A percentile compares a stretch with the other conserved stretches of the same genome.
Evolutionary conservation across 2,329 filamentous ascomycete genomes (phyloP).

Genomic region (Tolypocladium paradoxum): DNA sequence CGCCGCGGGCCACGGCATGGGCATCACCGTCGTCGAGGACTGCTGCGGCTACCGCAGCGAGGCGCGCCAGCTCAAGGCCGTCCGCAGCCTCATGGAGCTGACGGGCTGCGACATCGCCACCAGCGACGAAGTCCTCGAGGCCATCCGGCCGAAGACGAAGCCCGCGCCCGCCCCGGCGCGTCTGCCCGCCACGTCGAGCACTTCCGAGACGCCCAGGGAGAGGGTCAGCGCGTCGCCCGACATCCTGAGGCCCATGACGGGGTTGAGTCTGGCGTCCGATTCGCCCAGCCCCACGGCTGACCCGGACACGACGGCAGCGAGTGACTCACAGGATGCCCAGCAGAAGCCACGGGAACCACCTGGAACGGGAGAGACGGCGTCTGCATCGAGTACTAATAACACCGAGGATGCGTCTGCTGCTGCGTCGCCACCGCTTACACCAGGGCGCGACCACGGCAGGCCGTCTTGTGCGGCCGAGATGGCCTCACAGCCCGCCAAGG

Average conservation of each 20-base stretch:
- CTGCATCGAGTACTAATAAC: neutral
- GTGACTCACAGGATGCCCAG: slow-evolving; percentile 5
- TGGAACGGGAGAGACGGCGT: neutral
- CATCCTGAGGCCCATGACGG: slow-evolving; percentile 20
- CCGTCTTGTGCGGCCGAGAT: neutral
- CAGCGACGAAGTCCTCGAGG: slow-evolving; percentile 44
- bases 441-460: neutral
- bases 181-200: neutral
- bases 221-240: slow-evolving; percentile 12
- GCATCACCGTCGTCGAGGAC: slow-evolving; percentile 79
- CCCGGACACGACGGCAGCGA: neutral
- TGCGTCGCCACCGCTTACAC: neutral
- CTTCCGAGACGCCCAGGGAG: neutral
- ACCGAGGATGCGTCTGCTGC: neutral
- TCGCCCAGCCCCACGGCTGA: neutral
- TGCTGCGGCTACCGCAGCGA: slow-evolving; percentile 73
- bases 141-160: slow-evolving; percentile 8
- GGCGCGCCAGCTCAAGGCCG: slow-evolving; percentile 56
- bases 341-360: slow-evolving; percentile 8
- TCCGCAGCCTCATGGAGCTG: slow-evolving; percentile 60
- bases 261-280: slow-evolving; percentile 14
- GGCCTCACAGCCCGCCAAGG: neutral
- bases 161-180: neutral
- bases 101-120: slow-evolving; percentile 61
- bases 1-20: slow-evolving; percentile 75